Evolutionary conservation across 73 alveolate species (phyloP).

Genomic region (Tetrahymena thermophila): DNA sequence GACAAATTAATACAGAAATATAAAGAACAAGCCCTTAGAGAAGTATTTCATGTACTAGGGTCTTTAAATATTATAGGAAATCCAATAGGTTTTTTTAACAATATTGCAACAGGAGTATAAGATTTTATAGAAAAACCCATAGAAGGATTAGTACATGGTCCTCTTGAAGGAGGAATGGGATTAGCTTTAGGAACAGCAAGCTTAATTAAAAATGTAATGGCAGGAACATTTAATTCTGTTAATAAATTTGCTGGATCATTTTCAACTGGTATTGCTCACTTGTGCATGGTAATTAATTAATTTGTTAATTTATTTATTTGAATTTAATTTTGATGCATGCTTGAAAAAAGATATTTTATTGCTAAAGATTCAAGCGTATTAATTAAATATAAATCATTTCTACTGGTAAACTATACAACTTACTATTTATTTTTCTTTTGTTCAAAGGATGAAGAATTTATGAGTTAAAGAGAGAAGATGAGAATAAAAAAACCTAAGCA

Average conservation of each 20-base stretch:
- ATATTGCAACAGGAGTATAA: conserved; percentile 87
- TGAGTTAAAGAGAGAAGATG: conserved; percentile 57
- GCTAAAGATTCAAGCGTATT: conserved; percentile 52
- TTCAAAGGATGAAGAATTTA: conserved; percentile 54
- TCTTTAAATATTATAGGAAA: conserved; percentile 89
- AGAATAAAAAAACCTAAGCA: conserved; percentile 80
- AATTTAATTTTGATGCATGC: too few relatives aligned
- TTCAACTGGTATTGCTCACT: conserved; percentile 78
- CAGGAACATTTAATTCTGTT: conserved; percentile 93
- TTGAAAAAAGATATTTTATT: too few relatives aligned
- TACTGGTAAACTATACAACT: not conserved
- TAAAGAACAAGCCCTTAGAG: conserved; percentile 32
- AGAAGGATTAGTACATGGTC: conserved; percentile 91
- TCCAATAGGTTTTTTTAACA: conserved; percentile 80
- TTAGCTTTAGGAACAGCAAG: conserved; percentile 86
- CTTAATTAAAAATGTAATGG: conserved; percentile 87
- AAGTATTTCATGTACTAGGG: conserved; percentile 70
- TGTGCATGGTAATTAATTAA: conserved; percentile 66
- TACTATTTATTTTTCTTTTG: conserved; percentile 13
- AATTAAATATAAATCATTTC: conserved; percentile 59
- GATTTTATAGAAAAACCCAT: conserved; percentile 93
- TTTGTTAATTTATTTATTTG: not conserved
- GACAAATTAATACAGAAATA: conserved; percentile 43
- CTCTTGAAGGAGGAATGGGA: conserved; percentile 88
- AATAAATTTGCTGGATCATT: conserved; percentile 78